phyloP scores from a whole-genome alignment of 331 rosid species.

The Erythrophleum ivorense region DNA sequence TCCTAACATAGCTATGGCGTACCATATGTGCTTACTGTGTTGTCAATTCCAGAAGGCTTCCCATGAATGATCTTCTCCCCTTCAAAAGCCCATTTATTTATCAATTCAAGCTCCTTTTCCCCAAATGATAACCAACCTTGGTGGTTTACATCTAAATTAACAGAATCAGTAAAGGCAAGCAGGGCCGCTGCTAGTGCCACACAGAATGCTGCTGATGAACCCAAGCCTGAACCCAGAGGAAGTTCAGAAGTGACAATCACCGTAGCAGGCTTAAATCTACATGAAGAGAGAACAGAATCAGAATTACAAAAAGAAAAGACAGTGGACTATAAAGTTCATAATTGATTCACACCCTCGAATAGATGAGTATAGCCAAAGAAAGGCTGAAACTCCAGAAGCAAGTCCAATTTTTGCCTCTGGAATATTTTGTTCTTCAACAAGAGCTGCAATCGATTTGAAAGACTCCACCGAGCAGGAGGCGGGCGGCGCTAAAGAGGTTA shows the following conservation, averaged over 20 bases:
- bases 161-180: conserved; percentile 67
- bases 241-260: conserved; percentile 78
- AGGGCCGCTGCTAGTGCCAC: conserved; percentile 80
- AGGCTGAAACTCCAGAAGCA: conserved; percentile 80
- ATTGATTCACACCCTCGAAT: conserved; percentile 66
- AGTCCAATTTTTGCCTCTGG: conserved; percentile 72
- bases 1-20: conserved; percentile 33
- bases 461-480: conserved; percentile 64
- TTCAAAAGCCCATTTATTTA: conserved; percentile 95
- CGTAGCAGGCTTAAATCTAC: conserved; percentile 83
- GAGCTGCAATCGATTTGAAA: conserved; percentile 59
- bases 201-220: conserved; percentile 35
- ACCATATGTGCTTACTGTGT: conserved; percentile 94
- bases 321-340: not conserved
- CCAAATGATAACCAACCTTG: conserved; percentile 69
- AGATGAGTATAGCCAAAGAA: conserved; percentile 83
- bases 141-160: conserved; percentile 53
- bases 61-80: conserved; percentile 95
- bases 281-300: conserved; percentile 29
- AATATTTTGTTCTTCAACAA: conserved; percentile 67
- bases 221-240: conserved; percentile 84
- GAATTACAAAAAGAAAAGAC: conserved; percentile 2
- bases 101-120: conserved; percentile 67
- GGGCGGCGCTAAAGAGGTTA: conserved; percentile 53
- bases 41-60: conserved; percentile 95